These are phyloP conservation scores for Eucalyptus erythrocorys DNA, from an alignment of 345 rosid genomes.

Conservation along the genomic window DNA sequence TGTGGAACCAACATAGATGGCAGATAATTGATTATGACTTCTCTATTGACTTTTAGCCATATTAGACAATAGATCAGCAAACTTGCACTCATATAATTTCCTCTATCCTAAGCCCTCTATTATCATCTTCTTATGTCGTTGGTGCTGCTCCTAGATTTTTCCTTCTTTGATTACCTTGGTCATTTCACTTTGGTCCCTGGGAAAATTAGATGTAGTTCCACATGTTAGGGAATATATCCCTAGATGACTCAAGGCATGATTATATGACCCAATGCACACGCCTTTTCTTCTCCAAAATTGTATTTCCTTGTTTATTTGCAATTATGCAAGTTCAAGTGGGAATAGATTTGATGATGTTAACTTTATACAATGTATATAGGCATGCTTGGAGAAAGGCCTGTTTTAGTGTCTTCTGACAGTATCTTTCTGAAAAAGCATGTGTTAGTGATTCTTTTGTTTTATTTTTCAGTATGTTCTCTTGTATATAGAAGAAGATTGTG, in stretches of 20 bases:
- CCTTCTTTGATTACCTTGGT: neutral
- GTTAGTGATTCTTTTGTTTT: neutral
- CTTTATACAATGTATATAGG: neutral
- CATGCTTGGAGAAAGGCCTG: neutral
- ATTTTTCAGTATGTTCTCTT: constrained; percentile 64
- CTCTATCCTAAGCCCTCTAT: neutral
- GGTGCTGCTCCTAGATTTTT: neutral
- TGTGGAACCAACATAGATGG: neutral
- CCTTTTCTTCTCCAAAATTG: neutral
- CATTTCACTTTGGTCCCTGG: neutral
- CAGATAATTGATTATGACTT: neutral
- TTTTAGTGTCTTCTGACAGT: neutral
- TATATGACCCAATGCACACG: neutral
- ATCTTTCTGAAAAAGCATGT: neutral
- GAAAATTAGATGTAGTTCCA: neutral
- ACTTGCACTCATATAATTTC: neutral
- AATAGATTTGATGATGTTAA: neutral
- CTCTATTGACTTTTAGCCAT: neutral
- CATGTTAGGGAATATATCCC: neutral
- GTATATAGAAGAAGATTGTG: constrained; percentile 42
- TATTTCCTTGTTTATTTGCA: neutral
- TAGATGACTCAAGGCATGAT: neutral
- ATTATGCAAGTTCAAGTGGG: neutral
- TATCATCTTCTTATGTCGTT: neutral
- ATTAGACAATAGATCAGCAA: neutral